Base-by-base conservation (phyloP, 1,139 yeast species). In the Blastobotrys serpentis region DNA sequence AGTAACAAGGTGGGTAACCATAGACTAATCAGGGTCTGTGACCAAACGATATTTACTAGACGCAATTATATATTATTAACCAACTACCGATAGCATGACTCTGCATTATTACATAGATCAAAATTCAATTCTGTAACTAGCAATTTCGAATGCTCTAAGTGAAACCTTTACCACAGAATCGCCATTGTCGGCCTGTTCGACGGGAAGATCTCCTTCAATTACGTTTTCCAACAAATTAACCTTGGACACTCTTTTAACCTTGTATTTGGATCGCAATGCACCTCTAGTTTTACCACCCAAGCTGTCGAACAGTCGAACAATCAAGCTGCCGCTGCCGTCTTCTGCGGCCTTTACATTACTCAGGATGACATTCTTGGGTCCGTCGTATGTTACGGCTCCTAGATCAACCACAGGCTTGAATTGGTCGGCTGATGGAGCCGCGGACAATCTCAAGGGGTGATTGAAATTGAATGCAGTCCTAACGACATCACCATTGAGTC, bases 301-400 rank as follows among this genome's bases (percentile, higher is more conserved):
- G 0, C 95, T 71, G 61, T 90, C 98, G 66, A 88, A 90, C 1
- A 87, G 76, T 58, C 98, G 78, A 29, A 86, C 74, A 23, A 89
- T 73, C 39, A 86, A 68, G 22, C 60, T 55, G 29, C 55, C 56
- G 42, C 58, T 53, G 72, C 71, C 97, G 62, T 86, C 89, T 63
- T 90, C 97, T 16, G 88, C 89, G 59, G 97, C 78, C 69, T 92
- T 90, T 46, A 92, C 69, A 55, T 88, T 84, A 4, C 92, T 81
- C 48, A 92, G 68, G 16, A 89, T 74, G 50, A 89, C 71, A 50
- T 82, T 81, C 8, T 69, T 68, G 46, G 76, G 80, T 21, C 86
- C 86, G 8, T 65, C 50, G 37, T 66, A 60, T 6, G 58, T 58
- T 42, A 67, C 63, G 43, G 66, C 60, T 23, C 49, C 53, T 32